Base-by-base conservation (phyloP, 1,284 basidiomycete genomes). In the Rhodotorula mucilaginosa region DNA sequence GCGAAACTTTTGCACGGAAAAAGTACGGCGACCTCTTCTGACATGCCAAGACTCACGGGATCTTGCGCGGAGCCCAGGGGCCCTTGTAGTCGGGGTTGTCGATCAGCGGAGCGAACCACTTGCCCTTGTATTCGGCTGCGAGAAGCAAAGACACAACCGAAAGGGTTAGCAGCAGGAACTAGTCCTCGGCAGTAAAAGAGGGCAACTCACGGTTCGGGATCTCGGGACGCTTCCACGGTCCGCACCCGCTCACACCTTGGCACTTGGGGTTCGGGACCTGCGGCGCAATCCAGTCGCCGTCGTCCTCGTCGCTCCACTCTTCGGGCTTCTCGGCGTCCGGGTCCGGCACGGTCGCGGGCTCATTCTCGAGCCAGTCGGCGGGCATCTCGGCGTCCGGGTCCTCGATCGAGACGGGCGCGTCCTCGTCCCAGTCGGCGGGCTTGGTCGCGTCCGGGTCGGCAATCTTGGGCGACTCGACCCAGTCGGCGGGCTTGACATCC, bases 261-360 rank as follows among this genome's bases (percentile, higher is more conserved):
- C 95, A 97, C 81, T 26, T 29, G 70, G 81, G 81, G 79, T 82
- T 82, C 49, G 87, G 84, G 69, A 99, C 85, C 72, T 87, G 88
- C 44, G 96, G 94, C 18, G 94, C 87, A 73, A 97, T 87, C 93
- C 94, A 99, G 80, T 98, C 96, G 82, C 97, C 97, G 79, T 99
- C 96, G 82, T 99, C 96, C 82, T 98, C 97, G 78, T 99, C 92
- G 80, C 97, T 95, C 97, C 97, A 99, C 83, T 99, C 97, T 81
- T 98, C 96, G 46, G 97, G 97, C 87, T 98, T 98, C 84, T 90
- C 88, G 60, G 93, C 78, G 87, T 88, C 89, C 75, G 97, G 95
- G 82, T 99, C 97, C 64, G 93, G 88, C 76, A 98, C 87, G 64
- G 83, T 85, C 70, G 87, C 82, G 5, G 90, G 88, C 81, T 98